phyloP scores from a whole-genome alignment of 495 filamentous ascomycete species.

The Penicillium longicatenatum region DNA sequence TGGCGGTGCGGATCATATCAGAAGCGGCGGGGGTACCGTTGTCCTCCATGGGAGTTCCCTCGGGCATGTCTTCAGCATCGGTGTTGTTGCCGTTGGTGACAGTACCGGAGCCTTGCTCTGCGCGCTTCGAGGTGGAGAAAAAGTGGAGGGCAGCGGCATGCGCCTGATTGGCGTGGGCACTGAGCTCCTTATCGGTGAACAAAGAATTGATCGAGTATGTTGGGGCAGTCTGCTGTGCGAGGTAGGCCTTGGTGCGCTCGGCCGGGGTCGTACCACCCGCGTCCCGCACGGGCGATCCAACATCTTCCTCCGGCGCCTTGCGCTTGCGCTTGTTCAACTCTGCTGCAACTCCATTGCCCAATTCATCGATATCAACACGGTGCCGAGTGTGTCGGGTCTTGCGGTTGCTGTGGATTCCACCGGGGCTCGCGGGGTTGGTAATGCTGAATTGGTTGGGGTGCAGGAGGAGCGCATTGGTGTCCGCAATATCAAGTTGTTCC shows the following conservation, averaged over 20 bases:
- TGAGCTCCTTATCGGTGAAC: conserved; percentile 92
- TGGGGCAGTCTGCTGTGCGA: conserved; percentile 46
- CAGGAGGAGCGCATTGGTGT: conserved; percentile 82
- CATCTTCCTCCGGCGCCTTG: conserved; percentile 68
- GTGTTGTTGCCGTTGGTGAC: conserved; percentile 49
- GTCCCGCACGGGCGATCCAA: conserved; percentile 68
- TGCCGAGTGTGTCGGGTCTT: conserved; percentile 83
- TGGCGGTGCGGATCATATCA: conserved; percentile 71
- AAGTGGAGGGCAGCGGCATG: conserved; percentile 64
- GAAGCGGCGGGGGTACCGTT: conserved; percentile 56
- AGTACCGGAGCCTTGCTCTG: conserved; percentile 42
- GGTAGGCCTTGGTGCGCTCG: conserved; percentile 43
- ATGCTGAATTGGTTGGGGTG: conserved; percentile 93
- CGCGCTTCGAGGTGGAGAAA: conserved; percentile 54
- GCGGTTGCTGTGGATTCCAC: conserved; percentile 76
- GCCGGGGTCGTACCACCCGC: conserved; percentile 49
- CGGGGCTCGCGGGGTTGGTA: conserved; percentile 75
- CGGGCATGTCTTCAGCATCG: conserved; percentile 47
- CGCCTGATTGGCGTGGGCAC: conserved; percentile 70
- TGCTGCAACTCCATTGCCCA: conserved; percentile 61
- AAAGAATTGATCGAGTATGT: conserved; percentile 83
- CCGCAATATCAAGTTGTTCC: conserved; percentile 83
- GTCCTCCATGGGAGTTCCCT: conserved; percentile 54
- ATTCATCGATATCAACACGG: conserved; percentile 77
- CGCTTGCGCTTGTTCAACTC: conserved; percentile 77